Evolutionary conservation across 805 yeast species (phyloP).

Genomic region (Saturnispora bothae): DNA sequence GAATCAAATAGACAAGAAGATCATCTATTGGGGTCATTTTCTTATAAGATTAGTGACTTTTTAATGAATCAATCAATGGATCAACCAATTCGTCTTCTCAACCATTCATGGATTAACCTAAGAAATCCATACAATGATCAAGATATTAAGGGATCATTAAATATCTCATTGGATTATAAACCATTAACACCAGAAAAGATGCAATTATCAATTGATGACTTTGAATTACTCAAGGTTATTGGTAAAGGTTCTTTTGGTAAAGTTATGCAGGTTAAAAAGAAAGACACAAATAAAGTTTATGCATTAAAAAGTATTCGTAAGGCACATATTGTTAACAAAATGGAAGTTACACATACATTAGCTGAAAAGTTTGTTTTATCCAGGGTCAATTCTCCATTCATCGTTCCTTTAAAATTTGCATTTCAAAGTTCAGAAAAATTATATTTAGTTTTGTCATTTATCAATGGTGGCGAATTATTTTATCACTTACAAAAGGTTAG

Average conservation of each 20-base stretch:
- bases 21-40: conserved; percentile 63
- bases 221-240: conserved; percentile 85
- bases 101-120: conserved; percentile 46
- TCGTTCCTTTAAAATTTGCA: conserved; percentile 90
- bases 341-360: conserved; percentile 91
- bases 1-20: conserved; percentile 40
- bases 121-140: conserved; percentile 26
- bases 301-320: conserved; percentile 91
- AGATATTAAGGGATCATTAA: conserved; percentile 29
- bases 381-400: conserved; percentile 86
- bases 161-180: conserved; percentile 28
- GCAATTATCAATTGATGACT: conserved; percentile 77
- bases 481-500: conserved; percentile 90
- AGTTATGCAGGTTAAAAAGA: conserved; percentile 96
- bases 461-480: conserved; percentile 94
- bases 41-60: conserved; percentile 37
- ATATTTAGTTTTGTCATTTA: conserved; percentile 81
- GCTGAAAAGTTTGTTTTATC: conserved; percentile 96
- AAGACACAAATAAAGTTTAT: conserved; percentile 88
- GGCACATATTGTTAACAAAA: conserved; percentile 85
- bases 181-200: conserved; percentile 29
- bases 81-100: conserved; percentile 45
- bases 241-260: conserved; percentile 98
- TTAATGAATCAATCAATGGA: conserved; percentile 11
- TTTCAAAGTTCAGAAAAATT: conserved; percentile 96